Evolutionary conservation across 1,284 basidiomycete genomes (phyloP), one percentile per base, ranked within the genome.

Genomic region (Rhodotorula sp.): DNA sequence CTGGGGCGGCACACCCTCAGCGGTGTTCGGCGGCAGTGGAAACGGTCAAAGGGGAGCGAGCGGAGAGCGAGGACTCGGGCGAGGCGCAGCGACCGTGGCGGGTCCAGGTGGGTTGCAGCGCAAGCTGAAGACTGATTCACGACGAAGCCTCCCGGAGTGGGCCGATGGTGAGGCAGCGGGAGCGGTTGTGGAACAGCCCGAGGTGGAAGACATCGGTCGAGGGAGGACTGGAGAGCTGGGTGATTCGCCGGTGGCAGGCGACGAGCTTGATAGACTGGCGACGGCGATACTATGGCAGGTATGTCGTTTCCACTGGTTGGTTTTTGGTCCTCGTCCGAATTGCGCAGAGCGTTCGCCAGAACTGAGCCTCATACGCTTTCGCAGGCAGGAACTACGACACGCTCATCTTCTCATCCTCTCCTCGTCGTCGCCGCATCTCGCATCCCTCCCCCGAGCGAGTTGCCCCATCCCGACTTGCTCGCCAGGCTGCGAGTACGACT

Each of bases 361-460:
- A 15, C 39, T 44, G 39, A 19, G 32, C 51, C 13, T 3, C 30
- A 13, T 57, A 6, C 11, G n/a, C n/a, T 20, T 7, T 32, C 9
- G 7, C 57, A 66, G 68, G 64, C 59, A 11, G 68, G 68, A 32
- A 27, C 6, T 51, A 66, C 49, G 6, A 39, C 7, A 17, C 2
- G 3, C 32, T 36, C 51, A 2, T 51, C 58, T 20, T 27, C 64
- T 2, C 60, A 51, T 8, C 62, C 60, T 0, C 49, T 69, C 11
- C 59, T 69, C 49, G 51, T 72, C 19, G n/a, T 72, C 0, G 61
- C 67, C 2, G 47, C 54, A 17, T 63, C 58, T 9, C 48, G 59
- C 9, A 46, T 69, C 15, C 71, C 71, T 2, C 22, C 64, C 0
- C 49, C 56, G 13, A 39, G 34, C 15, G 27, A 51, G 2, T 10